phyloP scores from a whole-genome alignment of 768 basidiomycete species.

The Favolaschia claudopus region DNA sequence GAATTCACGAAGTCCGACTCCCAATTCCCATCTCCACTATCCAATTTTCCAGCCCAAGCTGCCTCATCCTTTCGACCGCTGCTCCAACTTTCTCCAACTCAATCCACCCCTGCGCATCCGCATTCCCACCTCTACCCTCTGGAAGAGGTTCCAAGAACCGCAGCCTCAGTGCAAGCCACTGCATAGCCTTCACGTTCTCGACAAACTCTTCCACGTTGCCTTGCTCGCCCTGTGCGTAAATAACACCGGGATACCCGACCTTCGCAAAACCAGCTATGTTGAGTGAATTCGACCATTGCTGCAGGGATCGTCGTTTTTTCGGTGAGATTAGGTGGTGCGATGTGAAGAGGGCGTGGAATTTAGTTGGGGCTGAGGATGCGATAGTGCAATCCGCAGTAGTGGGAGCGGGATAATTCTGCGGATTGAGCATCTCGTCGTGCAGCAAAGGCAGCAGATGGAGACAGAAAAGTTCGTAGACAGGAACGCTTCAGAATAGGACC shows the following conservation, averaged over 20 bases:
- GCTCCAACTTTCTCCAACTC: conserved; percentile 77
- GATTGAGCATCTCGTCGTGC: conserved; percentile 43
- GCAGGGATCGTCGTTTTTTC: conserved; percentile 64
- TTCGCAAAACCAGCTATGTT: conserved; percentile 72
- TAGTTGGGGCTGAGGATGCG: not conserved
- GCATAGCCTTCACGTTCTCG: conserved; percentile 73
- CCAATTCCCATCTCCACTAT: conserved; percentile 75
- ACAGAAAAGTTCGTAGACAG: conserved; percentile 65
- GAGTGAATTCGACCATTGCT: conserved; percentile 63
- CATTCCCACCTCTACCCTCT: not conserved
- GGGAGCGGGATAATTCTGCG: conserved; percentile 7
- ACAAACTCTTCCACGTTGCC: conserved; percentile 69
- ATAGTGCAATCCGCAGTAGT: conserved; percentile 5
- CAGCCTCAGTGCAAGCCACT: conserved; percentile 76
- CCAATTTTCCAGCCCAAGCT: conserved; percentile 59
- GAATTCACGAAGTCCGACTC: conserved; percentile 30
- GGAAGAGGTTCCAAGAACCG: conserved; percentile 62
- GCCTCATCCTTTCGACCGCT: conserved; percentile 71
- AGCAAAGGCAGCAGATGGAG: conserved; percentile 64
- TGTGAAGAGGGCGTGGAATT: conserved; percentile 69
- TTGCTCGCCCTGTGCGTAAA: conserved; percentile 69
- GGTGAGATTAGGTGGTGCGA: conserved; percentile 78
- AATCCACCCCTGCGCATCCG: conserved; percentile 47
- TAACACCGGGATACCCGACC: conserved; percentile 77
- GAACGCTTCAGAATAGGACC: conserved; percentile 53